Evolutionary conservation across 2,329 filamentous ascomycete species (phyloP), one percentile per base, ranked within the genome.

Genomic region (Nothomitra cinnamomea): DNA sequence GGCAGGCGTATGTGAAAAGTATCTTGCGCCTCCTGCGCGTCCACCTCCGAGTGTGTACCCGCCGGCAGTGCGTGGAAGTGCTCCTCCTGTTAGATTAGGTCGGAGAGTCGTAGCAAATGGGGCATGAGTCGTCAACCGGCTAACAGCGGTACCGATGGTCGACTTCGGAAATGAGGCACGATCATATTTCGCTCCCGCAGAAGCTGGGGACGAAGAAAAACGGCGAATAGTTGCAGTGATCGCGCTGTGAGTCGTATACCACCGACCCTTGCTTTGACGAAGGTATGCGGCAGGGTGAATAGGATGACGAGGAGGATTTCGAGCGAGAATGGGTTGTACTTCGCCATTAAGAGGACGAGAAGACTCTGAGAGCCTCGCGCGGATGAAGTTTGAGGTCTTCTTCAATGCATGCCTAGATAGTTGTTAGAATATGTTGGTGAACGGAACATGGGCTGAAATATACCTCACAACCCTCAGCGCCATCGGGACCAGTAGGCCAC

Each of bases 21-120:
- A 90, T 59, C 90, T 78, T 22, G 82, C 80, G 45, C 83, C 85
- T 59, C 85, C 80, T 55, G 79, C 66, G 48, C 81, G 75, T 32
- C 82, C 83, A 51, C 80, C 78, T 28, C 86, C 86, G 54, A 86
- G 70, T 58, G 75, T 75, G 65, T 98, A 98, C n/a, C 92, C 92
- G 59, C 90, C 88, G 6, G 89, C 86, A 40, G 86, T 87, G 54
- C 90, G 80, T 35, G 86, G 82, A 45, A 95, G 71, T 22, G 87
- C 82, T 42, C 90, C 89, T 49, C 88, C 90, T 0, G 89, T 95
- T 58, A 96, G 71, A 64, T 95, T 96, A 1, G 92, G 92, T 36
- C 92, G 84, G 36, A 98, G 78, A 1, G 89, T 83, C 51, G 82
- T 87, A 2, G 88, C 85, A 66, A 96, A 96, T 0, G 90, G 90